These are phyloP conservation scores for Tylopilus balloui DNA, from an alignment of 768 basidiomycete genomes.

Conservation along the genomic window DNA sequence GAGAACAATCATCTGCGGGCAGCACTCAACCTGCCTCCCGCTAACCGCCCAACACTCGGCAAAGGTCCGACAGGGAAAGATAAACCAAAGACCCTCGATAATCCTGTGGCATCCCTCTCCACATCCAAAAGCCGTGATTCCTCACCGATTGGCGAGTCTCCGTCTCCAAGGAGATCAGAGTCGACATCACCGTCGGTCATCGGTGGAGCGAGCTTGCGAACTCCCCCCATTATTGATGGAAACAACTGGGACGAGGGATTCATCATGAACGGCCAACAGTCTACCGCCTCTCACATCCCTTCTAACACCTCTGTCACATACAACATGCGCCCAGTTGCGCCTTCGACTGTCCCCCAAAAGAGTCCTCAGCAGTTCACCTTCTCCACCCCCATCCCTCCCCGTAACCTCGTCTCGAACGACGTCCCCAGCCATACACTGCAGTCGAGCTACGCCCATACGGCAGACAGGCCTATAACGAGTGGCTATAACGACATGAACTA, in stretches of 20 bases:
- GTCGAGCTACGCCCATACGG: conserved; percentile 43
- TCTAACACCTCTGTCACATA: conserved; percentile 42
- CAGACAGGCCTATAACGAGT: conserved; percentile 47
- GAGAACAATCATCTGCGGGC: conserved; percentile 75
- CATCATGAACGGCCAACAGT: conserved; percentile 45
- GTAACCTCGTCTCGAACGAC: conserved; percentile 38
- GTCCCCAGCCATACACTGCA: conserved; percentile 37
- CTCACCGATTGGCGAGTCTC: conserved; percentile 55
- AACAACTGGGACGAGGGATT: conserved; percentile 55
- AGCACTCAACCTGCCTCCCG: conserved; percentile 68
- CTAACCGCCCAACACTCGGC: conserved; percentile 66
- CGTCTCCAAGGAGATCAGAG: conserved; percentile 39
- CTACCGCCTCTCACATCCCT: conserved; percentile 32
- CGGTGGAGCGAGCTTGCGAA: conserved; percentile 27
- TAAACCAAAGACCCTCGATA: conserved; percentile 56
- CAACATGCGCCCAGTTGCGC: conserved; percentile 40
- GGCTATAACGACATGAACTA: conserved; percentile 48
- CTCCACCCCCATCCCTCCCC: conserved; percentile 39
- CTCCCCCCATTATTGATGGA: conserved; percentile 46
- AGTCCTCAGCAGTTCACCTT: conserved; percentile 44
- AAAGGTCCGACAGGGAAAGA: conserved; percentile 88
- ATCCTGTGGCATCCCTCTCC: conserved; percentile 29
- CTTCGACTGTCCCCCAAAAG: conserved; percentile 43
- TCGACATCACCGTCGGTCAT: conserved; percentile 34
- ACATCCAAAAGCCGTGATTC: conserved; percentile 58